These are phyloP conservation scores for Acacia pycnantha DNA, from an alignment of 331 rosid genomes.

Conservation along the genomic window DNA sequence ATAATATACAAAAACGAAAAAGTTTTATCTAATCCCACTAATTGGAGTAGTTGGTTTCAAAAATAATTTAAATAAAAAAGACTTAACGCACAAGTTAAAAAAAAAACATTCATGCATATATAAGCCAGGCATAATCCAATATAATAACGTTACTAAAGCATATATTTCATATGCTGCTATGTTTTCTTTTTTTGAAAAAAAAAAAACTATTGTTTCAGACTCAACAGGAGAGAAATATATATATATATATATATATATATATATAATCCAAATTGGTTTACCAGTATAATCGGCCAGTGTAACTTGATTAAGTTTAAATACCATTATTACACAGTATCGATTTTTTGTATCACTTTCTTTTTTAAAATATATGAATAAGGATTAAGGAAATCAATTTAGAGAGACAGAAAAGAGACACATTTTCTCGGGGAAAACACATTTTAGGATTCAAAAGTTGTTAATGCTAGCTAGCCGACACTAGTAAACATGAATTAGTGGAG, in stretches of 20 bases:
- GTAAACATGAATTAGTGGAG: constrained; percentile 46
- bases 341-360: neutral
- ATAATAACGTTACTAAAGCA: too few relatives aligned
- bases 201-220: neutral
- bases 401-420: constrained; percentile 7
- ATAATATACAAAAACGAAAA: too few relatives aligned
- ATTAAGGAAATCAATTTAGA: neutral
- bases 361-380: neutral
- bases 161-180: neutral
- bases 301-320: too few relatives aligned
- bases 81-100: too few relatives aligned
- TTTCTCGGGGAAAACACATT: neutral
- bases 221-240: neutral
- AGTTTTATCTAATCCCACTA: too few relatives aligned
- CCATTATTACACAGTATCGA: too few relatives aligned
- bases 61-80: too few relatives aligned
- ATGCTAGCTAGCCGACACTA: constrained; percentile 45
- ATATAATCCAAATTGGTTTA: too few relatives aligned
- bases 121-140: neutral
- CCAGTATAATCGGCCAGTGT: neutral
- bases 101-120: too few relatives aligned
- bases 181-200: too few relatives aligned
- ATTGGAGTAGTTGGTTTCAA: too few relatives aligned
- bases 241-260: too few relatives aligned
- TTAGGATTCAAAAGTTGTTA: constrained; percentile 28